Conservation (phyloP, 2,329 filamentous ascomycete genomes). For the Exophiala dermatitidis region DNA sequence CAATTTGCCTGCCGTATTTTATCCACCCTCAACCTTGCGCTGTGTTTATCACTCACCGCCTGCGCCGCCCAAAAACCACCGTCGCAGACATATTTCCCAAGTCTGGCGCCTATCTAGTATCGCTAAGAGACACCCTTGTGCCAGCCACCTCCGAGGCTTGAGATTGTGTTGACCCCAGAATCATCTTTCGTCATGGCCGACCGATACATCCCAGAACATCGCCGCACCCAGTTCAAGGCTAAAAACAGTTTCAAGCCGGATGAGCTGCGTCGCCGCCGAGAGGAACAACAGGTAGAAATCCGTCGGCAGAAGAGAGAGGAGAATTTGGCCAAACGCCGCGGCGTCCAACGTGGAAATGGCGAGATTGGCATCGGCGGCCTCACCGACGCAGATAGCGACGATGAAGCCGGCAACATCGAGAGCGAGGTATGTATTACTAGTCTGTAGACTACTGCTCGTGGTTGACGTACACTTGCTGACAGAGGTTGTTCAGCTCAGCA, state of each 20-base stretch:
- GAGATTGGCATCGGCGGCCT: conserved; percentile 54
- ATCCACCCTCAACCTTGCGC: conserved; percentile 11
- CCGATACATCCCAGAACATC: conserved; percentile 98
- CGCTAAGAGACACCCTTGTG: not conserved
- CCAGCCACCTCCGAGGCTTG: not conserved
- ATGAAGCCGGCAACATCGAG: conserved; percentile 95
- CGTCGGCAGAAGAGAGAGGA: conserved; percentile 98
- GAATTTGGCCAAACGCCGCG: conserved; percentile 95
- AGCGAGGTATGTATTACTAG: conserved; percentile 71
- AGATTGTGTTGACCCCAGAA: conserved; percentile 17
- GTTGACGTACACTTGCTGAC: too few relatives aligned
- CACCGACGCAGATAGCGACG: conserved; percentile 79
- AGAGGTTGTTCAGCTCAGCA: conserved; percentile 62
- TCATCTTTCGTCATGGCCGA: conserved; percentile 69
- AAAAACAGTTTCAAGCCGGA: conserved; percentile 99
- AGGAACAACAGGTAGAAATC: conserved; percentile 99
- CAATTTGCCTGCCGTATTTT: conserved; percentile 7
- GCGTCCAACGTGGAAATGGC: conserved; percentile 73
- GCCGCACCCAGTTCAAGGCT: conserved; percentile 98
- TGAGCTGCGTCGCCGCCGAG: conserved; percentile 93
- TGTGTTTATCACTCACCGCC: conserved; percentile 13
- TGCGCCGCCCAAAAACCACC: conserved; percentile 1
- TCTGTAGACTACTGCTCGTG: too few relatives aligned
- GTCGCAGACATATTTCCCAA: not conserved
- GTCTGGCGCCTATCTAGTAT: conserved; percentile 1